Base-by-base conservation (phyloP, 1,284 basidiomycete genomes). In the Sphaerobolus stellatus region DNA sequence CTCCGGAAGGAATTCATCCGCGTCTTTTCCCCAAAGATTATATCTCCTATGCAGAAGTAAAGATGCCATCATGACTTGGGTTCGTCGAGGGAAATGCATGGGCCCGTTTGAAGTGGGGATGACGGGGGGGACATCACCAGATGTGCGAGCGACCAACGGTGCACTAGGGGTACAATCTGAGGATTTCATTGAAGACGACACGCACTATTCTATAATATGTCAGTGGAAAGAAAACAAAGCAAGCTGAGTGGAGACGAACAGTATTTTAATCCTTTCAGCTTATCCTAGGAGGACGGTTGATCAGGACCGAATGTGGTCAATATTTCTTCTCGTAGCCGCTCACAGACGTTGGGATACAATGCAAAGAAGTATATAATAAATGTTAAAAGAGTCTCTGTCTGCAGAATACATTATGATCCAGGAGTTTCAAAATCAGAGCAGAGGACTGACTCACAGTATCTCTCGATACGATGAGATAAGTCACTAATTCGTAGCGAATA, bases 401-500 rank as follows among this genome's bases (percentile, higher is more conserved):
- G 59, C 31, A 50, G 38, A 28, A n/a, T 29, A 33, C 34, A 49
- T 50, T 25, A 3, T 43, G 28, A 28, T 55, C 47, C 30, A 41
- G 27, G 22, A n/a, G 22, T 24, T 25, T 44, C 8, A 50, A 27
- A 29, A 14, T 25, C 16, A 11, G 40, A 11, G 25, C 5, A 50
- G 52, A 14, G 38, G 28, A 52, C 16, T 31, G 13, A 69, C 79
- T 36, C 48, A 85, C 86, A 18, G 87, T 88, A 64, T 90, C 87
- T 52, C 88, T 70, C 20, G 84, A 79, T 14, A 88, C 88, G 28
- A 90, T 71, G 4, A 90, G 71, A 65, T 90, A 81, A 62, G 80
- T 90, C n/a, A 90, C 70, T 6, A 88, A 67, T 60, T 89, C 85
- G 64, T 88, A 84, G 28, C 83, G 80, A 57, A 89, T 86, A 36